Conservation (phyloP, 2,329 filamentous ascomycete genomes). For the Penicillium sp. region DNA sequence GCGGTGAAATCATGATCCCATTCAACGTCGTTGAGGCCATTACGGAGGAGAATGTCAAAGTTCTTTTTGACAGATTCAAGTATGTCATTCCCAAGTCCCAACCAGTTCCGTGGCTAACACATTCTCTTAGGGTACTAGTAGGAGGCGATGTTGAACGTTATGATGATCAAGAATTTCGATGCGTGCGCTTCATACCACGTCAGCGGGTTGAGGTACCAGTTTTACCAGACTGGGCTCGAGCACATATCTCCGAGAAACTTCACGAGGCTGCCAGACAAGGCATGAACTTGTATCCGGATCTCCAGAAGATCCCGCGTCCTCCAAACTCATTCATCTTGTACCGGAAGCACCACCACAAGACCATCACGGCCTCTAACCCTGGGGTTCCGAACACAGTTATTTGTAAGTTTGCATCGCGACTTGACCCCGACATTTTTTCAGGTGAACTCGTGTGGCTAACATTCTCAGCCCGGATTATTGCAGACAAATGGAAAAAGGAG, state of each 20-base stretch:
- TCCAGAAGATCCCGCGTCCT: constrained; percentile 42
- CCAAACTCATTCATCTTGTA: constrained; percentile 54
- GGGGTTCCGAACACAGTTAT: constrained; percentile 51
- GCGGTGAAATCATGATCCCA: constrained; percentile 3
- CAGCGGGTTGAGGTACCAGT: background rate
- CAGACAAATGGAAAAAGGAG: constrained; percentile 48
- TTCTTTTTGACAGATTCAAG: background rate
- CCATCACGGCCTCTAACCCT: constrained; percentile 44
- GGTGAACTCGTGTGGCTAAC: constrained; percentile 13
- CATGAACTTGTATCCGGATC: background rate
- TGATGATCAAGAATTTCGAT: background rate
- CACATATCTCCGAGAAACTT: background rate
- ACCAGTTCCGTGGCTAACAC: background rate
- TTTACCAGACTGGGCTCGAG: background rate
- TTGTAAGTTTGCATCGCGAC: constrained; percentile 38
- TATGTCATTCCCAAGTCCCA: background rate
- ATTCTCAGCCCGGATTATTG: constrained; percentile 43
- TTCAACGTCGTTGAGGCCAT: background rate
- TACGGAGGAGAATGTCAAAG: background rate
- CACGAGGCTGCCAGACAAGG: background rate
- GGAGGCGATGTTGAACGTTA: background rate
- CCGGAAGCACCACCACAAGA: constrained; percentile 45
- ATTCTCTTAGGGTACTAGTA: background rate
- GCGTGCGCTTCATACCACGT: background rate
- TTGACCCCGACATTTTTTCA: background rate